phyloP scores from a whole-genome alignment of 164 flowering plant genomes.

The Nymphaea thermarum region DNA sequence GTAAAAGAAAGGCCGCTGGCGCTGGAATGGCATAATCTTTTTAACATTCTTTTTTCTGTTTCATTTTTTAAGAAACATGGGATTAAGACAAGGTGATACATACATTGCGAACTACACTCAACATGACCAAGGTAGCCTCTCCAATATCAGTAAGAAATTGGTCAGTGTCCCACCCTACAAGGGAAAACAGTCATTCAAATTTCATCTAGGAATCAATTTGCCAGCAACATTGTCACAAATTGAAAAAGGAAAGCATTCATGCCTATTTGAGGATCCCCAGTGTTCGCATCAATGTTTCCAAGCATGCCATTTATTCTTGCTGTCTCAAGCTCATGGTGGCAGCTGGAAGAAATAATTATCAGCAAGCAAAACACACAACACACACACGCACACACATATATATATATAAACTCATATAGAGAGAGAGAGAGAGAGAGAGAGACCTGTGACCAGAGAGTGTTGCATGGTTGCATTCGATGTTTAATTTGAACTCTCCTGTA shows the following conservation, averaged over 20 bases:
- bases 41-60: neutral
- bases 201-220: too few relatives aligned
- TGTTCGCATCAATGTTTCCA: constrained; percentile 93
- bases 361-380: neutral
- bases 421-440: neutral
- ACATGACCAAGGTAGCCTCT: constrained; percentile 90
- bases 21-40: neutral
- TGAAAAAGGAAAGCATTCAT: constrained; percentile 4
- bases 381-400: too few relatives aligned
- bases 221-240: neutral
- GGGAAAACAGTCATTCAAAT: too few relatives aligned
- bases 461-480: constrained; percentile 97
- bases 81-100: constrained; percentile 10
- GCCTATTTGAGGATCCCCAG: constrained; percentile 96
- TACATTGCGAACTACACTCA: constrained; percentile 80
- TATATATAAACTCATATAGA: too few relatives aligned
- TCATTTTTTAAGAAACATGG: neutral
- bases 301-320: constrained; percentile 89
- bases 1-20: neutral
- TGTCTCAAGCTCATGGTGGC: constrained; percentile 98
- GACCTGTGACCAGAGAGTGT: constrained; percentile 94
- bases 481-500: constrained; percentile 85
- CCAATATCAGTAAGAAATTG: constrained; percentile 80
- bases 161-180: constrained; percentile 97
- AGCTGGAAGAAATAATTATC: constrained; percentile 27